Evolutionary conservation across 805 yeast genomes (phyloP).

Genomic region (Saturnispora kantuleensis): DNA sequence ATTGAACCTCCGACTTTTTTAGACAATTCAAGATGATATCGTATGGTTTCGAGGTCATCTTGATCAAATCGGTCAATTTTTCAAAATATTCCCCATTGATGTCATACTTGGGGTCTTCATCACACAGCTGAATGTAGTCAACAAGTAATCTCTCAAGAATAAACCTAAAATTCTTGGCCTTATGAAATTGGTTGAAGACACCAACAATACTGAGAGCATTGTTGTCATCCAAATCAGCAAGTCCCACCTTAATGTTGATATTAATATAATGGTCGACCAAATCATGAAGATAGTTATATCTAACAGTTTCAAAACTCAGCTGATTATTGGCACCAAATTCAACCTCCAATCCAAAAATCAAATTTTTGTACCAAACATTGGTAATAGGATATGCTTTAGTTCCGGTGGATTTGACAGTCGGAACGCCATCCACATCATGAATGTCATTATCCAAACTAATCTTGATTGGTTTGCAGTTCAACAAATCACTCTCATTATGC

Average conservation of each 20-base stretch:
- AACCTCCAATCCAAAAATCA: conserved; percentile 40
- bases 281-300: conserved; percentile 35
- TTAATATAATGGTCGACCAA: conserved; percentile 38
- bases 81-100: conserved; percentile 20
- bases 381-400: conserved; percentile 41
- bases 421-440: background rate
- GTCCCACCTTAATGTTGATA: conserved; percentile 16
- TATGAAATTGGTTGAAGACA: conserved; percentile 29
- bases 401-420: conserved; percentile 22
- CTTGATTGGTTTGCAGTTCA: conserved; percentile 21
- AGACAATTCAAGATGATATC: conserved; percentile 41
- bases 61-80: conserved; percentile 25
- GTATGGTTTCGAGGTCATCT: conserved; percentile 23
- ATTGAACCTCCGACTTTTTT: conserved; percentile 42
- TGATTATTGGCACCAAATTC: conserved; percentile 23
- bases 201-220: conserved; percentile 21
- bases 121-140: conserved; percentile 25
- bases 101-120: conserved; percentile 26
- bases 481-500: conserved; percentile 16
- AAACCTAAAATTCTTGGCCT: conserved; percentile 35
- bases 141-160: conserved; percentile 41
- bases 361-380: conserved; percentile 35
- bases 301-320: conserved; percentile 26
- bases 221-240: conserved; percentile 12
- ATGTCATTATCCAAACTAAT: conserved; percentile 27